phyloP scores from a whole-genome alignment of 2,329 filamentous ascomycete genomes.

The Aspergillus sp. region DNA sequence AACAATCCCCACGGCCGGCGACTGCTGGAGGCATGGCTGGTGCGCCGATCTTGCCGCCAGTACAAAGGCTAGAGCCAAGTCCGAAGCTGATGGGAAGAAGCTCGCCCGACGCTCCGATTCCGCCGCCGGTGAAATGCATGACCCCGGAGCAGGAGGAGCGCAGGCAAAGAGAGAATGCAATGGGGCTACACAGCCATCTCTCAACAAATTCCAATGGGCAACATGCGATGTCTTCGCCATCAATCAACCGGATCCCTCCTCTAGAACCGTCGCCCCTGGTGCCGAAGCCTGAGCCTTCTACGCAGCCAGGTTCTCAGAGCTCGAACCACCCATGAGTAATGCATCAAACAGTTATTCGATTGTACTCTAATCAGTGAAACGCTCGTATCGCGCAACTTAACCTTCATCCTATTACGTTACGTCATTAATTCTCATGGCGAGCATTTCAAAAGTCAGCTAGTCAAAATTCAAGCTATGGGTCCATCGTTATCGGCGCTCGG shows the following conservation, averaged over 20 bases:
- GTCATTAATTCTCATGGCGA: neutral
- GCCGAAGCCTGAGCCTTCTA: constrained; percentile 25
- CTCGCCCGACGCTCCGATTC: constrained; percentile 44
- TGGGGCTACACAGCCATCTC: constrained; percentile 23
- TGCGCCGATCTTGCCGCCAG: constrained; percentile 40
- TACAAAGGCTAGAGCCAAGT: constrained; percentile 43
- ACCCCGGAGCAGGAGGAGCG: constrained; percentile 44
- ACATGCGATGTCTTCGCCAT: constrained; percentile 32
- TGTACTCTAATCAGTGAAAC: neutral
- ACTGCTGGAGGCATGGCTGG: constrained; percentile 35
- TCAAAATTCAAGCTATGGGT: neutral
- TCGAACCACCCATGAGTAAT: neutral
- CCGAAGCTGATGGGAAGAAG: constrained; percentile 46
- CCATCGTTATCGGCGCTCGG: neutral
- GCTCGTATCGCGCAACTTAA: neutral
- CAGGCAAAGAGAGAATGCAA: constrained; percentile 37
- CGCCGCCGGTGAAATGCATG: constrained; percentile 44
- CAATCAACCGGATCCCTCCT: constrained; percentile 33
- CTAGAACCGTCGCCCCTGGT: constrained; percentile 27
- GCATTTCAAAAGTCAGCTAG: neutral
- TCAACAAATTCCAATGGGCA: constrained; percentile 24
- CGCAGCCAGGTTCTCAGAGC: constrained; percentile 14
- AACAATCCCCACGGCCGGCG: constrained; percentile 43
- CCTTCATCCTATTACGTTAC: neutral
- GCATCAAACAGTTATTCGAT: neutral